A percentile compares a stretch with the other conserved stretches of the same genome.
Evolutionary conservation across 2,329 filamentous ascomycete species (phyloP).

Genomic region (Xylariaceae sp.): DNA sequence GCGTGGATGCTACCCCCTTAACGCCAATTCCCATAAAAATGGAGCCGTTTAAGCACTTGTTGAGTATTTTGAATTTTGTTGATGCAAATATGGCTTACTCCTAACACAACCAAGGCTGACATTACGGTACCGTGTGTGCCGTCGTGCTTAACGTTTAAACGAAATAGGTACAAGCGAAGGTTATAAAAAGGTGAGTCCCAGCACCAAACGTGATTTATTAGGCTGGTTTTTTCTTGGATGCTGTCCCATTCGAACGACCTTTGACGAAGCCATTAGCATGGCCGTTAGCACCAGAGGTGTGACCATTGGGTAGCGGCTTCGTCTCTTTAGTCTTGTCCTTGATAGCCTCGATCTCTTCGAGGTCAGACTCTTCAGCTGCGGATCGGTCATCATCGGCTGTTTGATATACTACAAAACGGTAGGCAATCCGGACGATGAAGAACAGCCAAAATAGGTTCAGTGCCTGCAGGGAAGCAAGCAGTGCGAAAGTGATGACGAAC

Average conservation of each 20-base stretch:
- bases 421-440: constrained; percentile 76
- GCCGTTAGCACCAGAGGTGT: constrained; percentile 32
- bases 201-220: constrained; percentile 26
- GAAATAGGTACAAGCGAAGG: constrained; percentile 26
- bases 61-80: not conserved
- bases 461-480: constrained; percentile 72
- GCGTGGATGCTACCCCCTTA: constrained; percentile 4
- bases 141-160: not conserved
- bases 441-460: constrained; percentile 85
- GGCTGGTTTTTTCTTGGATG: constrained; percentile 34
- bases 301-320: constrained; percentile 37
- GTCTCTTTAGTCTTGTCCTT: constrained; percentile 30
- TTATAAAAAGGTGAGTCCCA: constrained; percentile 17
- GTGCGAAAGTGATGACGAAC: constrained; percentile 68
- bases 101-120: constrained; percentile 1
- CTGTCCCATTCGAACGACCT: constrained; percentile 29
- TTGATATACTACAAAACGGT: constrained; percentile 68
- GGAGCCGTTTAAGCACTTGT: not conserved
- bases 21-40: no score
- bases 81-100: not conserved
- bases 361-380: constrained; percentile 68
- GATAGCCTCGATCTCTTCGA: constrained; percentile 49
- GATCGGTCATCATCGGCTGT: constrained; percentile 74
- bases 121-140: constrained; percentile 23
- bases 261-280: constrained; percentile 34